Base-by-base conservation (phyloP, 345 rosid species). In the Gossypium arboreum region DNA sequence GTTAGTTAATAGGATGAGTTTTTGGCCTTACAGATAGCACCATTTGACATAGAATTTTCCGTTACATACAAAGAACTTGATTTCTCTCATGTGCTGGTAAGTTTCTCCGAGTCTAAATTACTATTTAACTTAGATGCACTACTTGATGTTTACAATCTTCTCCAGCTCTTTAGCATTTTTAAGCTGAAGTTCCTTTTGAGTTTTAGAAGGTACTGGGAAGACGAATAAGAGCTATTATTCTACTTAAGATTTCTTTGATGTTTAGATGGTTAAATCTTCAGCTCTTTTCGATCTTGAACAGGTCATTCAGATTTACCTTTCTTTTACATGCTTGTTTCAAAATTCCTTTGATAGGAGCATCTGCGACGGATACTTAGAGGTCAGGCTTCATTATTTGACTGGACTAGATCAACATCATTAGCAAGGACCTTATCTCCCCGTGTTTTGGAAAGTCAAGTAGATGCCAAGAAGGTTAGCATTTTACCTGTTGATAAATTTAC, bases 31-130 rank as follows among this genome's bases (percentile, higher is more conserved):
- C 90, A 95, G 99, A 92, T 95, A 81, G 94, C 97, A 7, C 97
- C 96, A 75, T 94, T 94, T 82, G 99, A 93, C 83, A 93, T 95
- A 75, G 99, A 95, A 76, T 95, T 95, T 82, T 90, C 92, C 4
- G 96, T 91, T 77, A 93, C 96, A 29, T 86, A 95, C 89, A 95
- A 95, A 89, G 99, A 94, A 80, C 97, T 95, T 58, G 99, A 95
- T 84, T 95, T 95, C 90, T 90, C 99, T 58, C 97, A 95, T 82
- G 78, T 93, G 73, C 89, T 95, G 99, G 98, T 94, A 78, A 88
- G 98, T 87, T 81, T 76, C 71, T 75, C 68, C 10, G 13, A 41
- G 68, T 45, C 60, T 68, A 29, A 60, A 27, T 18, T 54, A 43
- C 34, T 34, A 15, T 55, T 55, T 55, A 22, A 63, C 71, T 45